Evolutionary conservation across 2,329 filamentous ascomycete species (phyloP).

Genomic region (Hypoxylon sp.): DNA sequence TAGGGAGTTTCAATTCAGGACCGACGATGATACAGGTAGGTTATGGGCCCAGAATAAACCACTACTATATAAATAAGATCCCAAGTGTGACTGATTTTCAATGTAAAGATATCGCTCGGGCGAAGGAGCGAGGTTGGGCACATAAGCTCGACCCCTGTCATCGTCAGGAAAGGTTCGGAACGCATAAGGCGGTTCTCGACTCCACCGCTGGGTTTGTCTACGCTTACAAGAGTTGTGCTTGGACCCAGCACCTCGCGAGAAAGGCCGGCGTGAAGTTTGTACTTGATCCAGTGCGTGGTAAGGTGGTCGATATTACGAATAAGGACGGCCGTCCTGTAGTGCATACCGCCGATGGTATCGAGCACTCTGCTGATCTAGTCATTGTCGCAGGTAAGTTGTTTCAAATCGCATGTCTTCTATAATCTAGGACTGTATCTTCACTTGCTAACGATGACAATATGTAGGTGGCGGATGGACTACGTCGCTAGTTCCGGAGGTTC

Average conservation of each 20-base stretch:
- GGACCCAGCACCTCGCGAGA: slow-evolving; percentile 57
- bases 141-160: slow-evolving; percentile 55
- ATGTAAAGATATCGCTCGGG: slow-evolving; percentile 42
- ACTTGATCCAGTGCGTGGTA: slow-evolving; percentile 52
- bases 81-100: neutral
- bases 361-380: slow-evolving; percentile 46
- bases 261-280: slow-evolving; percentile 60
- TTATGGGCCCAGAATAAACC: neutral
- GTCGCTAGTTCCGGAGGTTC: slow-evolving; percentile 57
- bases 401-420: neutral
- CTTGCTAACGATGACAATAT: neutral
- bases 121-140: slow-evolving; percentile 43
- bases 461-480: slow-evolving; percentile 62
- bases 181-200: slow-evolving; percentile 60
- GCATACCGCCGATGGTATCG: slow-evolving; percentile 43
- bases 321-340: slow-evolving; percentile 29
- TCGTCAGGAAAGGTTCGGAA: slow-evolving; percentile 48
- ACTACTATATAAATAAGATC: neutral
- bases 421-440: neutral
- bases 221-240: slow-evolving; percentile 52
- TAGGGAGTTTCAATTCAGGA: slow-evolving; percentile 48
- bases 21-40: slow-evolving; percentile 46
- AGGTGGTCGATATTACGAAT: slow-evolving; percentile 43
- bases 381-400: slow-evolving; percentile 54
- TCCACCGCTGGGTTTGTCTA: slow-evolving; percentile 61